Evolutionary conservation across 495 filamentous ascomycete genomes (phyloP), one percentile per base, ranked within the genome.

Genomic region (Talaromyces borbonicus): DNA sequence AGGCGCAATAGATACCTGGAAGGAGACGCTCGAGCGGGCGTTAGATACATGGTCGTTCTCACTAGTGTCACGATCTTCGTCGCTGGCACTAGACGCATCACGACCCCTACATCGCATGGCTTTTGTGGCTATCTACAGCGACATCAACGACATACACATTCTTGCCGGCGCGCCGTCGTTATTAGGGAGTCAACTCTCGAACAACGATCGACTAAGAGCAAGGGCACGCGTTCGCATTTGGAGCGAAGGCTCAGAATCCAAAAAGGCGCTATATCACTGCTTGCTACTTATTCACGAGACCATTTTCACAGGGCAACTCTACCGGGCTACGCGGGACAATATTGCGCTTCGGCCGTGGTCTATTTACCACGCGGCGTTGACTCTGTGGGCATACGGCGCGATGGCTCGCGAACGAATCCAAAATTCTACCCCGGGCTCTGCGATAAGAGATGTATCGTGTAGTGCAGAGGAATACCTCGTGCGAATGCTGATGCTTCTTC

Each of bases 341-440:
- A 26, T 55, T n/a, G 43, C 52, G 2, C 49, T 47, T 5, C 52
- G 52, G 4, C 49, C 52, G 3, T 55, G 52, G 52, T 55, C 43
- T 7, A 23, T 52, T 5, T 52, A 55, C 29, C 35, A 45, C 36
- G 52, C 52, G 2, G 30, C 39, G 0, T 15, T 55, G 12, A 49
- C 43, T 16, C 39, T 55, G 11, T 55, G 52, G 49, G 49, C 45
- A n/a, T 49, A 49, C 16, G 49, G 52, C 1, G 16, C 32, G 1
- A 46, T 54, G 43, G 14, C 46, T 2, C 19, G 35, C 3, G 35
- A 35, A 19, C 23, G 23, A 14, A 32, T 16, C 11, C 29, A 23
- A 15, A 19, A 14, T 20, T 8, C 23, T 8, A 36, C 5, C 4
- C 33, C 3, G 20, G 4, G 16, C n/a, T 23, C 8, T 4, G 11